Conservation (phyloP, 2,329 filamentous ascomycete genomes). For the Colletotrichum chrysophilum region DNA sequence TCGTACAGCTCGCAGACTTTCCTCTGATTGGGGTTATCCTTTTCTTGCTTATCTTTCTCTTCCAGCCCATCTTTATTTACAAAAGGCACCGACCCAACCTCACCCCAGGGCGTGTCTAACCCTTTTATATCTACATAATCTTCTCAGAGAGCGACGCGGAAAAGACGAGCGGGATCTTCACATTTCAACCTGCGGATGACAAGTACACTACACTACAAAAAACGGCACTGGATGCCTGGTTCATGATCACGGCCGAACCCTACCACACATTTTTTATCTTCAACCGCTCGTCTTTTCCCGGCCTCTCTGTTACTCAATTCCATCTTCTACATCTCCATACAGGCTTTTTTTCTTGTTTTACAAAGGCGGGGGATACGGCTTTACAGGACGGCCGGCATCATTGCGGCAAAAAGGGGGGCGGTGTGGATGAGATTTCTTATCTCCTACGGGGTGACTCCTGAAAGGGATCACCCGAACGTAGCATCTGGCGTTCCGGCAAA, state of each 20-base stretch:
- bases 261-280: background rate
- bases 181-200: background rate
- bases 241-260: background rate
- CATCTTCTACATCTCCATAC: background rate
- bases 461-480: background rate
- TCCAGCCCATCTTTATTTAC: background rate
- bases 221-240: conserved; percentile 9
- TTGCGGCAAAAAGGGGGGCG: background rate
- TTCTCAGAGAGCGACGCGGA: background rate
- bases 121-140: background rate
- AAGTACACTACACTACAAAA: background rate
- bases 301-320: background rate
- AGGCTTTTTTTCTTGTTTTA: background rate
- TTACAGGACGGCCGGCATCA: background rate
- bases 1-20: conserved; percentile 15
- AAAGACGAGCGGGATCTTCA: background rate
- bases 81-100: background rate
- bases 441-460: background rate
- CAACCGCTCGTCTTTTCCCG: background rate
- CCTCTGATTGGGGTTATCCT: background rate
- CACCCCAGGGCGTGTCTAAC: background rate
- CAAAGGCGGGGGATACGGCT: background rate
- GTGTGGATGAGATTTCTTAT: background rate
- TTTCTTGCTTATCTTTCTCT: background rate
- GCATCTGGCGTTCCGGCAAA: background rate